Evolutionary conservation across 2,329 filamentous ascomycete genomes (phyloP).

Genomic region (Beauveria sp.): DNA sequence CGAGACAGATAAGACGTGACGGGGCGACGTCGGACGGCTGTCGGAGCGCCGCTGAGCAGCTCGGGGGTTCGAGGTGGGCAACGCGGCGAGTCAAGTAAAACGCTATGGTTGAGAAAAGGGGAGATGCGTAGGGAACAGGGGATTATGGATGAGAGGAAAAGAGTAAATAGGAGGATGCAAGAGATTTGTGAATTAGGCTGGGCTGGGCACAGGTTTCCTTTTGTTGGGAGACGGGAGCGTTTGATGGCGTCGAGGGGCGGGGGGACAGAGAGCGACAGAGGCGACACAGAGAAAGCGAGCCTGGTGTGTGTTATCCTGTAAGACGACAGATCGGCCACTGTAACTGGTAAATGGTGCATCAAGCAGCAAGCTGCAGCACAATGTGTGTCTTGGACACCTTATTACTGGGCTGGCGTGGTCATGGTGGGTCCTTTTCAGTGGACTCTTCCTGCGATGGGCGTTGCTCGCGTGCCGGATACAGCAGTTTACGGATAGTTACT

Average conservation of each 20-base stretch:
- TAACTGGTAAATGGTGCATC: neutral
- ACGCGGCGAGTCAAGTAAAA: neutral
- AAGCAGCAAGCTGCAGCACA: neutral
- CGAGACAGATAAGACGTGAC: conserved; percentile 9
- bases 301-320: neutral
- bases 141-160: neutral
- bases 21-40: conserved; percentile 5
- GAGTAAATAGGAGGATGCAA: neutral
- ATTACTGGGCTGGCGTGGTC: neutral
- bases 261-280: neutral
- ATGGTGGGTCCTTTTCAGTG: neutral
- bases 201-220: conserved; percentile 8
- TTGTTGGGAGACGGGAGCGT: conserved; percentile 8
- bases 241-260: conserved; percentile 2
- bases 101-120: neutral
- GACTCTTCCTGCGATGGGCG: neutral
- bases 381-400: too few relatives aligned
- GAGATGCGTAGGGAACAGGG: neutral
- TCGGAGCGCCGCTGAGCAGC: conserved; percentile 8
- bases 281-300: neutral
- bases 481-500: neutral
- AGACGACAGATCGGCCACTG: neutral
- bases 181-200: neutral
- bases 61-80: neutral
- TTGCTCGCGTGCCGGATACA: conserved; percentile 12